phyloP scores from a whole-genome alignment of 768 basidiomycete species.

The Rhodotorula paludigena region DNA sequence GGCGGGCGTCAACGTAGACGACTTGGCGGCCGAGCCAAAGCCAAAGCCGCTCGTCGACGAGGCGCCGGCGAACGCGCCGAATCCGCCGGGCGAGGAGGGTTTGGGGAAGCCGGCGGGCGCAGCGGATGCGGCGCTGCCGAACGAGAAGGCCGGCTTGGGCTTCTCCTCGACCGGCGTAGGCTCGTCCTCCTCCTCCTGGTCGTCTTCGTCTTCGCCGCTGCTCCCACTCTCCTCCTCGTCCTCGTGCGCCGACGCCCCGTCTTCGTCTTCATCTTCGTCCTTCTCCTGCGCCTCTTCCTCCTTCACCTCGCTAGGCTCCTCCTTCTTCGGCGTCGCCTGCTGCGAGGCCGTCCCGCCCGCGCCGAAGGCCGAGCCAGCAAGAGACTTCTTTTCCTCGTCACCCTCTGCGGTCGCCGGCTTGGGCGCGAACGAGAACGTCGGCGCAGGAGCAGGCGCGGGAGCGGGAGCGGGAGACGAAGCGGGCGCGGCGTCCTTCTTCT shows the following conservation, averaged over 20 bases:
- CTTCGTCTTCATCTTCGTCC: background rate
- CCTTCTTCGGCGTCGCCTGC: background rate
- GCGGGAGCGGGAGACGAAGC: no score
- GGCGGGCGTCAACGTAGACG: background rate
- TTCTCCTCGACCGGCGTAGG: background rate
- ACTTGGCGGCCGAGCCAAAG: background rate
- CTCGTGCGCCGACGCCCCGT: background rate
- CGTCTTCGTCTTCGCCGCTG: no score
- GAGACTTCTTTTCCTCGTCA: background rate
- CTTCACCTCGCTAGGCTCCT: background rate
- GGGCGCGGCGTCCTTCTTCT: background rate
- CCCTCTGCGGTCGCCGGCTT: background rate
- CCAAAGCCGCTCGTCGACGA: constrained; percentile 3
- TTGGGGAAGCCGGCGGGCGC: background rate
- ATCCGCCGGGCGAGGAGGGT: constrained; percentile 3
- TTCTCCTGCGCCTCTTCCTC: background rate
- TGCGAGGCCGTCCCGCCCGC: background rate
- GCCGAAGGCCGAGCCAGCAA: background rate
- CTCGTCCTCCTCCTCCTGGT: background rate
- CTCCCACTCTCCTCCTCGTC: background rate
- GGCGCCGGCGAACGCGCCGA: constrained; percentile 3
- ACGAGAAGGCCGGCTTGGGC: constrained; percentile 1
- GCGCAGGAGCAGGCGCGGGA: no score
- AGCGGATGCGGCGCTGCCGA: background rate
- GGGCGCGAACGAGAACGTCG: constrained; percentile 4